Evolutionary conservation across 148 eudicot species (phyloP), one percentile per base, ranked within the genome.

Genomic region (Cornus suecica): DNA sequence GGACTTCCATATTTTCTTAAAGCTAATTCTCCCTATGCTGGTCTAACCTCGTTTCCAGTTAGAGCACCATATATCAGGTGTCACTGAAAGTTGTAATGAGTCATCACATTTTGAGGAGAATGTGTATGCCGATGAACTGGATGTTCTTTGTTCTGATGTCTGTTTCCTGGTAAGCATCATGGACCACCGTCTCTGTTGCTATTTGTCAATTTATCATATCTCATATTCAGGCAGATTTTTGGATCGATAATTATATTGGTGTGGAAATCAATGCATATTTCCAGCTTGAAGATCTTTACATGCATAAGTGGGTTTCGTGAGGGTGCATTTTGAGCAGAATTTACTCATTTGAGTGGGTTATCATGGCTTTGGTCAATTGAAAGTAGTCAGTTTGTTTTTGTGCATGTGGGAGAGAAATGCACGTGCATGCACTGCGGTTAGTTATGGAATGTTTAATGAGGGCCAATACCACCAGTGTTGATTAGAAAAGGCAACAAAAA

Each of bases 211-310:
- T 66, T 25, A 3, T 34, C 9, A 16, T 66, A 22, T 30, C 31
- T 66, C 42, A 28, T 16, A 28, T 14, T 24, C 27, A 34, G 31
- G 9, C 42, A 16, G 27, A 51, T 15, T 27, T 70, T 24, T 31
- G 10, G 5, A 15, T 10, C 2, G 9, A 14, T 2, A 2, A 15
- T 2, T n/a, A 42, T 14, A 4, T 73, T 60, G 20, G 28, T 61
- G 76, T 42, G 45, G 62, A 32, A 32, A 25, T 27, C 5, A 10
- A 54, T 67, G 32, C 52, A 64, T 13, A 63, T 29, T 23, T 8
- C 25, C 15, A 41, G 24, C 56, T 67, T 23, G 30, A 16, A 75
- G 51, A 74, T 25, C 52, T 75, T 28, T 51, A 24, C 66, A 56
- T 22, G 54, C 58, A 25, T 0, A 66, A 52, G 34, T 7, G n/a